Conservation (phyloP, 352 stramenopile genomes). For the Globisporangium okanoganense region DNA sequence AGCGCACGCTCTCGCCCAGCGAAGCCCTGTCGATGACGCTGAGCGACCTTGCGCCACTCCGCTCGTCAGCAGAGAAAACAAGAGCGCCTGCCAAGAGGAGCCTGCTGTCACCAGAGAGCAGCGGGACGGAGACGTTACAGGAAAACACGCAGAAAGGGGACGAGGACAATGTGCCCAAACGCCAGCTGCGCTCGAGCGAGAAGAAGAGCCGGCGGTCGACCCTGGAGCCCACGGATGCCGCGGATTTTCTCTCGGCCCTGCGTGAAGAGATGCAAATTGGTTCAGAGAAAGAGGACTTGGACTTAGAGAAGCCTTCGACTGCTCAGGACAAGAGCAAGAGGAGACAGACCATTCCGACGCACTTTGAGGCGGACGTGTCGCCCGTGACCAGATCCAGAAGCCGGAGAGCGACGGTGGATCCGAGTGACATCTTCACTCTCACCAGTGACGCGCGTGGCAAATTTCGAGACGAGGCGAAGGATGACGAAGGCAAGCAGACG, state of each 20-base stretch:
- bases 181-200: constrained; percentile 8
- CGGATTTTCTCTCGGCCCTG: constrained; percentile 40
- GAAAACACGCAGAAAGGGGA: constrained; percentile 16
- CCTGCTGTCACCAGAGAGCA: constrained; percentile 3
- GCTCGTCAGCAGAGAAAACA: constrained; percentile 5
- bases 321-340: constrained; percentile 9
- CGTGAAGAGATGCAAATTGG: constrained; percentile 12
- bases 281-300: constrained; percentile 6
- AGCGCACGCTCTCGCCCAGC: constrained; percentile 20
- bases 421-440: constrained; percentile 36
- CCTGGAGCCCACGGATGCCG: constrained; percentile 44
- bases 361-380: constrained; percentile 12
- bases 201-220: constrained; percentile 33
- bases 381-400: constrained; percentile 23
- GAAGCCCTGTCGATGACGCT: constrained; percentile 14
- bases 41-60: constrained; percentile 1
- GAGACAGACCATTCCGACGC: constrained; percentile 1
- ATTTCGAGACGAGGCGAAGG: not conserved
- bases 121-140: constrained; percentile 8
- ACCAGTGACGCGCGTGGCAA: constrained; percentile 6
- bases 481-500: constrained; percentile 9
- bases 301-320: not conserved
- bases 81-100: constrained; percentile 14
- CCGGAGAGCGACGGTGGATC: constrained; percentile 50
- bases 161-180: not conserved